Evolutionary conservation across 352 stramenopile genomes (phyloP).

Genomic region (Globisporangium barbulae): DNA sequence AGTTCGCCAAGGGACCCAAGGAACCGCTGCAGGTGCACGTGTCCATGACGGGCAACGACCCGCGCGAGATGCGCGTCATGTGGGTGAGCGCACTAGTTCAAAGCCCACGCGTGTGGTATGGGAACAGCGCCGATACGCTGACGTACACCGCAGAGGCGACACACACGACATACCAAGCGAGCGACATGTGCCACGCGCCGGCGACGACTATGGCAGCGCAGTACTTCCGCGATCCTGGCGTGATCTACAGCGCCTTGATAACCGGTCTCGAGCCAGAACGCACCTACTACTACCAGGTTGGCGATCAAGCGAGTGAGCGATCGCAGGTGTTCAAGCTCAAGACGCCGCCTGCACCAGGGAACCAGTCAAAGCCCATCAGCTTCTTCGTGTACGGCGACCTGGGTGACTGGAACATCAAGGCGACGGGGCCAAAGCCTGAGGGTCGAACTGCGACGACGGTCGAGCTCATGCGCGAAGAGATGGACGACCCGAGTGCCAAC

Average conservation of each 20-base stretch:
- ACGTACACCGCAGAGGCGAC: neutral
- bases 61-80: constrained; percentile 35
- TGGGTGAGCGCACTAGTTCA: constrained; percentile 28
- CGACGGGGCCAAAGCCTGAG: neutral
- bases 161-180: constrained; percentile 7
- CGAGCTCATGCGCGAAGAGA: constrained; percentile 25
- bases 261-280: constrained; percentile 8
- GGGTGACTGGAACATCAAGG: constrained; percentile 31
- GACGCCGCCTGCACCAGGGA: constrained; percentile 16
- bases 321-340: constrained; percentile 21
- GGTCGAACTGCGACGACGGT: constrained; percentile 28
- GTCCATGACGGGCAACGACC: constrained; percentile 22
- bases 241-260: constrained; percentile 22
- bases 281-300: constrained; percentile 27
- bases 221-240: constrained; percentile 22
- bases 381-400: constrained; percentile 75
- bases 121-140: neutral
- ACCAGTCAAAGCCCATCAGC: constrained; percentile 19
- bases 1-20: constrained; percentile 24
- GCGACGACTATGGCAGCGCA: constrained; percentile 17
- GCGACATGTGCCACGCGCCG: constrained; percentile 28
- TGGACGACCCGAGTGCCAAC: constrained; percentile 22
- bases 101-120: constrained; percentile 24
- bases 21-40: constrained; percentile 39
- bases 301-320: neutral